Base-by-base conservation (phyloP, 768 basidiomycete species). In the Baorangia bicolor region DNA sequence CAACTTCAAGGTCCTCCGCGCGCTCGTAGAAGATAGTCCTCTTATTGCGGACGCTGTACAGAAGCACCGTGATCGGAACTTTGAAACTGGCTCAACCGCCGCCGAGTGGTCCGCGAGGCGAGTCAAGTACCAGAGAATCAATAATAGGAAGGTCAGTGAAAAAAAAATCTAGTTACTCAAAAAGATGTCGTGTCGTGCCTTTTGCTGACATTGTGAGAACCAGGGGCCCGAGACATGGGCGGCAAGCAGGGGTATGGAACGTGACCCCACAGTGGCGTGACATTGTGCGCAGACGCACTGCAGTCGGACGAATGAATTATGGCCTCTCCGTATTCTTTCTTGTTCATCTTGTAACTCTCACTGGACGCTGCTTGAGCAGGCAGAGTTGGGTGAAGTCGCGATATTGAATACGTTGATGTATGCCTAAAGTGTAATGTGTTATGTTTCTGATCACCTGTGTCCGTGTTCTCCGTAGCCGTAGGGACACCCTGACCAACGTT, bases 11-110 rank as follows among this genome's bases (percentile, higher is more conserved):
- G 54, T 76, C 1, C 78, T 88, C 9, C 77, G 75, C 9, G 78
- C 86, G 3, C 69, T 87, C 6, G 69, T 74, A 0, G 77, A 83
- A 28, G 74, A 80, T 8, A 87, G 85, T 53, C 60, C 73, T 0
- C 52, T 80, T 2, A 78, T 88, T 16, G 79, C 81, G 0, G 74
- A 77, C 2, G 74, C 78, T 6, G 71, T 72, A n/a, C 61, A 55
- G 9, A 68, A 68, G 13, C 62, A 61, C 5, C 70, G 74, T 1
- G 79, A 75, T 18, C 72, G 63, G 74, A 68, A 67, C 51, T 76
- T 68, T 49, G 55, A 73, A 25, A 74, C 72, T 1, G 70, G 68
- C 13, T 53, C 68, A 1, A 81, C 78, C 1, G 69, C 77, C 3
- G 60, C 55, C 4, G 73, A 74, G 13, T 80, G 79, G 79, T 77